phyloP scores from a whole-genome alignment of 2,329 filamentous ascomycete species.

The Calonectria henricotiae region DNA sequence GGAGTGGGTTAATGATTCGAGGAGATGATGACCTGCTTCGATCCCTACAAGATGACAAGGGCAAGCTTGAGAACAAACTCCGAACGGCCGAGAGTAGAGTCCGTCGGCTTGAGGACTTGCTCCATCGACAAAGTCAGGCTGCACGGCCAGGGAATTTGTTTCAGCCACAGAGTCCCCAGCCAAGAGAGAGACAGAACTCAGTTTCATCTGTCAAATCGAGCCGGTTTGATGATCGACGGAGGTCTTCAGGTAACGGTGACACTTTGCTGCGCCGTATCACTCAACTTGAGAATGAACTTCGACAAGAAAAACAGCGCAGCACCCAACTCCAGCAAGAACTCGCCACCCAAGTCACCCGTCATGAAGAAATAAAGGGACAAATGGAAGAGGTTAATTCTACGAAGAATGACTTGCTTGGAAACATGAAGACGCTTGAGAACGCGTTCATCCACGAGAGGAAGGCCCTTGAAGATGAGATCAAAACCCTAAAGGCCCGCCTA shows the following conservation, averaged over 20 bases:
- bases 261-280: slow-evolving; percentile 66
- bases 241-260: slow-evolving; percentile 66
- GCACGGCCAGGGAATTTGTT: slow-evolving; percentile 73
- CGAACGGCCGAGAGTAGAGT: slow-evolving; percentile 92
- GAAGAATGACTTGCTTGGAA: slow-evolving; percentile 94
- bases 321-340: slow-evolving; percentile 81
- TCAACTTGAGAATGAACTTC: slow-evolving; percentile 85
- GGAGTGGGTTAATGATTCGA: slow-evolving; percentile 86
- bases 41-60: slow-evolving; percentile 87
- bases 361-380: slow-evolving; percentile 76
- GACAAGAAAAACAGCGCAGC: slow-evolving; percentile 79
- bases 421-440: slow-evolving; percentile 91
- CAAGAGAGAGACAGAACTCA: slow-evolving; percentile 68
- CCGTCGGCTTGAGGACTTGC: slow-evolving; percentile 89
- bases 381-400: slow-evolving; percentile 91
- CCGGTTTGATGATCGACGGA: slow-evolving; percentile 63
- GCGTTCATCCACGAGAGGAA: slow-evolving; percentile 91
- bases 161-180: slow-evolving; percentile 64
- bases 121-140: slow-evolving; percentile 84
- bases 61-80: slow-evolving; percentile 80
- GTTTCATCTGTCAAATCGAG: slow-evolving; percentile 66
- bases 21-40: slow-evolving; percentile 88
- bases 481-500: slow-evolving; percentile 80
- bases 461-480: slow-evolving; percentile 86
- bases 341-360: slow-evolving; percentile 70